These are phyloP conservation scores for Tilletia walkeri DNA, from an alignment of 1,284 basidiomycete genomes.

Conservation along the genomic window DNA sequence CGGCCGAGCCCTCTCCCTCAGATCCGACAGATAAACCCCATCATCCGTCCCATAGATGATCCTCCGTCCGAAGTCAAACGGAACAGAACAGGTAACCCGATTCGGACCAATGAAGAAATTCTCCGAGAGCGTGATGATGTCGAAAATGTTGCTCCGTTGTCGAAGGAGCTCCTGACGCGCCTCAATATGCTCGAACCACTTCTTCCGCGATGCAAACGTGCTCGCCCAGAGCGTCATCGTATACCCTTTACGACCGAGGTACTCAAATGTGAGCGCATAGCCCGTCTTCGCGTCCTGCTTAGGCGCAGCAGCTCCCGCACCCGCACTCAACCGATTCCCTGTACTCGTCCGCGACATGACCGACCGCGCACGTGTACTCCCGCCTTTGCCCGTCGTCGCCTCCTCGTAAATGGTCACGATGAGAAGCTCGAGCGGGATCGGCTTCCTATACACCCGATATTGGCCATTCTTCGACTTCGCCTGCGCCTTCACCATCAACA, in stretches of 20 bases:
- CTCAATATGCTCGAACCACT: slow-evolving; percentile 90
- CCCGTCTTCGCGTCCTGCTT: slow-evolving; percentile 79
- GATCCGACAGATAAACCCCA: slow-evolving; percentile 88
- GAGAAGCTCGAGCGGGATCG: slow-evolving; percentile 91
- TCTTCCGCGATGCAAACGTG: slow-evolving; percentile 78
- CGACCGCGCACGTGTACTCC: slow-evolving; percentile 57
- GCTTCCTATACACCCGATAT: slow-evolving; percentile 91
- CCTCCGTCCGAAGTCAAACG: slow-evolving; percentile 79
- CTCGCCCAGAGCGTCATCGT: slow-evolving; percentile 88
- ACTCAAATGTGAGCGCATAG: slow-evolving; percentile 86
- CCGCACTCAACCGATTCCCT: slow-evolving; percentile 56
- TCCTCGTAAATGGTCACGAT: slow-evolving; percentile 81
- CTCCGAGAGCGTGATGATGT: slow-evolving; percentile 79
- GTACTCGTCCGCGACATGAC: slow-evolving; percentile 60
- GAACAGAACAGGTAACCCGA: slow-evolving; percentile 84
- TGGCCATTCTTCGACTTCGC: slow-evolving; percentile 66
- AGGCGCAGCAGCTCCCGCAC: slow-evolving; percentile 48
- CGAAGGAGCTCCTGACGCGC: slow-evolving; percentile 83
- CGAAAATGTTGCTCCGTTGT: slow-evolving; percentile 82
- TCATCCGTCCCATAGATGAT: slow-evolving; percentile 96
- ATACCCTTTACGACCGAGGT: slow-evolving; percentile 90
- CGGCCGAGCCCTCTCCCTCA: slow-evolving; percentile 67
- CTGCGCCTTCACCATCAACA: slow-evolving; percentile 84
- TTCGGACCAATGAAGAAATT: slow-evolving; percentile 83
- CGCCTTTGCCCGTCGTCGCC: slow-evolving; percentile 48